Evolutionary conservation across 768 basidiomycete species (phyloP).

Genomic region (Tricholoma furcatifolium): DNA sequence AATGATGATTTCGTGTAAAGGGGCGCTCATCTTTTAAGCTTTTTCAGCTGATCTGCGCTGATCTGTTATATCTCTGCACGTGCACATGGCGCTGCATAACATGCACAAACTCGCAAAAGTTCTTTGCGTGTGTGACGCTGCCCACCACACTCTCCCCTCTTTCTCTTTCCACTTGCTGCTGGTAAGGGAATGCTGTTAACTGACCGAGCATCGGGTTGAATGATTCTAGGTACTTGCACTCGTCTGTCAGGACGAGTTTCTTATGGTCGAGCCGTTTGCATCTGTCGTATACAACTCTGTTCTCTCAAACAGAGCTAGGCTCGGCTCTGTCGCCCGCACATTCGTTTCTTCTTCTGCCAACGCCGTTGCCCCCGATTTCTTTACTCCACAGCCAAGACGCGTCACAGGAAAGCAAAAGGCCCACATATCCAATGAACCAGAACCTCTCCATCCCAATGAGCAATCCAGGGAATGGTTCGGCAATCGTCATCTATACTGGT

Average conservation of each 20-base stretch:
- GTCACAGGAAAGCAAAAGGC: conserved; percentile 56
- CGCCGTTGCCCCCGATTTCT: conserved; percentile 46
- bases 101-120: conserved; percentile 15
- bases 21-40: conserved; percentile 14
- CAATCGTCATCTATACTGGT: conserved; percentile 46
- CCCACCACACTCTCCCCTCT: neutral
- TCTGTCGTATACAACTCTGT: conserved; percentile 51
- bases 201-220: neutral
- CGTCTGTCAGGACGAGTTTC: conserved; percentile 22
- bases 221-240: conserved; percentile 7
- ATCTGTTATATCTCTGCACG: conserved; percentile 1
- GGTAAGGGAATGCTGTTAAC: neutral
- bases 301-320: conserved; percentile 33
- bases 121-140: neutral
- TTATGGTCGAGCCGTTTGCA: conserved; percentile 67
- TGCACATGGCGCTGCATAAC: conserved; percentile 9
- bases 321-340: conserved; percentile 17
- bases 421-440: neutral
- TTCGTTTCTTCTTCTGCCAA: conserved; percentile 22
- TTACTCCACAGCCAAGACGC: conserved; percentile 50
- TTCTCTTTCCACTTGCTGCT: neutral
- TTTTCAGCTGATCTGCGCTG: neutral
- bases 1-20: conserved; percentile 59
- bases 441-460: conserved; percentile 8
- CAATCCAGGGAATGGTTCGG: conserved; percentile 44